These are phyloP conservation scores for Smittium culicis DNA, from an alignment of 371 early-diverging fungal species.

Conservation along the genomic window DNA sequence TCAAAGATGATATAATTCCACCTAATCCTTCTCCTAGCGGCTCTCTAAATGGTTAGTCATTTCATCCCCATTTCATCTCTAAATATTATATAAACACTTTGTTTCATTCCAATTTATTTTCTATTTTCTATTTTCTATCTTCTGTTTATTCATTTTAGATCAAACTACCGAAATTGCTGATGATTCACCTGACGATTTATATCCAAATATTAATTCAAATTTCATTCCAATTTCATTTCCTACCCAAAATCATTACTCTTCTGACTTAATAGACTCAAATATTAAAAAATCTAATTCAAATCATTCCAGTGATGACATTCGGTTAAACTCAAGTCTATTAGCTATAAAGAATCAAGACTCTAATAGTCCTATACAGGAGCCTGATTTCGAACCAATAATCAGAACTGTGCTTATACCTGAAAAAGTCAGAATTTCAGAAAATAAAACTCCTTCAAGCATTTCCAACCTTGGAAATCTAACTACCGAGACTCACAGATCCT, in stretches of 20 bases:
- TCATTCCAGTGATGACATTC: not conserved
- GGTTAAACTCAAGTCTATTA: too few relatives aligned
- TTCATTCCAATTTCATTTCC: not conserved
- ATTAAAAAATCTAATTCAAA: not conserved
- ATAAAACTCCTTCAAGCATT: not conserved
- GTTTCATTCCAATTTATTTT: too few relatives aligned
- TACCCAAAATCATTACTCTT: not conserved
- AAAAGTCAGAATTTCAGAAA: not conserved
- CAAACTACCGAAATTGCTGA: too few relatives aligned
- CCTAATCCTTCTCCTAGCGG: not conserved
- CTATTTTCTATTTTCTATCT: too few relatives aligned
- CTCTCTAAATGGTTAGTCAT: too few relatives aligned
- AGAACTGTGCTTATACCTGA: slow-evolving; percentile 10
- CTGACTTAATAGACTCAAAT: not conserved
- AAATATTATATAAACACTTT: too few relatives aligned
- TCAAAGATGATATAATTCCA: not conserved
- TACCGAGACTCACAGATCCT: not conserved
- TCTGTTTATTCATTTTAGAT: too few relatives aligned
- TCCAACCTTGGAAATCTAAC: too few relatives aligned
- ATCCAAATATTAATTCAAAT: not conserved
- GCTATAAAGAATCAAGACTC: not conserved
- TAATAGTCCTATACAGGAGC: not conserved
- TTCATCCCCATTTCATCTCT: too few relatives aligned
- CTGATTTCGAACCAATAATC: not conserved
- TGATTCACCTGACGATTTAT: too few relatives aligned